Evolutionary conservation across 306 rosid genomes (phyloP), one percentile per base, ranked within the genome.

Genomic region (Canavalia gladiata): DNA sequence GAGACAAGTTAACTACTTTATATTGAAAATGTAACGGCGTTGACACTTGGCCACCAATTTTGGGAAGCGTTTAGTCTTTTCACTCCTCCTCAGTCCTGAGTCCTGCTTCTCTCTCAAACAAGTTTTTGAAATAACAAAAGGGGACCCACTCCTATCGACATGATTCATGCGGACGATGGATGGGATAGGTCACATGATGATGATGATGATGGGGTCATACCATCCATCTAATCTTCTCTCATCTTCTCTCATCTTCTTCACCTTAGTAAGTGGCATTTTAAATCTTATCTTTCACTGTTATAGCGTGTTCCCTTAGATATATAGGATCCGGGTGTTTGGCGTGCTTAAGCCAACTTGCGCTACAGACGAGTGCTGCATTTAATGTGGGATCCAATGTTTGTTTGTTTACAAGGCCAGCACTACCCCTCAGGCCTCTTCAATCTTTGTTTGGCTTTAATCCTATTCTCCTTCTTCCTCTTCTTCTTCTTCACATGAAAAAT

Each of bases 21-120:
- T 74, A 76, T 54, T 12, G 1, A 7, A 77, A 74, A 90, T 88
- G 87, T 37, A 90, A 86, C 85, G 89, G 90, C 89, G 91, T 90
- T 88, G 91, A 87, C 95, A 86, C 91, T 69, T 78, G 9, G 80
- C 80, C 90, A 78, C 88, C 11, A 59, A 82, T 77, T 57, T 79
- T 49, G 52, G 67, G 18, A 78, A 43, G 81, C 6, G 60, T 64
- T 7, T 73, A 28, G 85, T 87, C 77, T 45, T 43, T 77, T 84
- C 88, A 68, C 7, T 18, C 25, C 25, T 18, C 25, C 25, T 18
- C 25, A 18, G 25, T 18, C 25, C 25, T 18, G 25, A 18, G 25
- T 18, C 25, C 25, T 18, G 25, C 25, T 18, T 18, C 25, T 18
- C 25, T 18, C 25, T 18, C 25, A 18, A 18, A 18, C 25, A 18